Evolutionary conservation across 345 rosid species (phyloP).

Genomic region (Arabis hirsuta): DNA sequence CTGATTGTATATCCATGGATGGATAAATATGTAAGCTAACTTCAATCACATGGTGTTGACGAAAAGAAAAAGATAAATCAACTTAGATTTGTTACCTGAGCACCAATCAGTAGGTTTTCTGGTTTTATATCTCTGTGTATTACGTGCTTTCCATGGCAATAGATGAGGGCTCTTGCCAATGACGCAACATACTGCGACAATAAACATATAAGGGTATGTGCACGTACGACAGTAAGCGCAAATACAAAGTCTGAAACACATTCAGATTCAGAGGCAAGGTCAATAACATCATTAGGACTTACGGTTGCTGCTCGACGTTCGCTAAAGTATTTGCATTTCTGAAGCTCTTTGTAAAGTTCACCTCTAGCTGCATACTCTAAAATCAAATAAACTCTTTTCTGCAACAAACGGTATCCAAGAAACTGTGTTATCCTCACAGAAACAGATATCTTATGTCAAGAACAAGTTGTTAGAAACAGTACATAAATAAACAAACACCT

Average conservation of each 20-base stretch:
- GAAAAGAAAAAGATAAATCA: neutral
- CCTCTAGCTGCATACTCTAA: slow-evolving; percentile 90
- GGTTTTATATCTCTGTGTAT: slow-evolving; percentile 98
- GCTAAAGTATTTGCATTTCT: slow-evolving; percentile 85
- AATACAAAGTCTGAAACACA: neutral
- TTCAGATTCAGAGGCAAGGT: neutral
- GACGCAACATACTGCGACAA: slow-evolving; percentile 81
- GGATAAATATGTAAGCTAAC: neutral
- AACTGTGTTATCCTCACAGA: neutral
- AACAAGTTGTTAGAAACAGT: neutral
- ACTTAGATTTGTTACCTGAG: slow-evolving; percentile 59
- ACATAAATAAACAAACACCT: slow-evolving; percentile 56
- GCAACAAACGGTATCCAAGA: slow-evolving; percentile 31
- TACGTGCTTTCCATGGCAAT: slow-evolving; percentile 98
- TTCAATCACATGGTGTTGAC: neutral
- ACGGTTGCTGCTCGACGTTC: slow-evolving; percentile 95
- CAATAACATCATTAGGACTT: slow-evolving; percentile 37
- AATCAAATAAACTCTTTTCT: slow-evolving; percentile 88
- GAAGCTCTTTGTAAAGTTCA: slow-evolving; percentile 89
- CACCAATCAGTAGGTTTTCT: slow-evolving; percentile 85
- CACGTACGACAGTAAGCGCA: neutral
- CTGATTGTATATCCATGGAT: slow-evolving; percentile 46
- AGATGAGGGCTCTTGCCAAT: slow-evolving; percentile 92
- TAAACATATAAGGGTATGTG: neutral
- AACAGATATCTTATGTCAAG: neutral